phyloP scores from a whole-genome alignment of 805 yeast species.

The Kodamaea neixiangensis region DNA sequence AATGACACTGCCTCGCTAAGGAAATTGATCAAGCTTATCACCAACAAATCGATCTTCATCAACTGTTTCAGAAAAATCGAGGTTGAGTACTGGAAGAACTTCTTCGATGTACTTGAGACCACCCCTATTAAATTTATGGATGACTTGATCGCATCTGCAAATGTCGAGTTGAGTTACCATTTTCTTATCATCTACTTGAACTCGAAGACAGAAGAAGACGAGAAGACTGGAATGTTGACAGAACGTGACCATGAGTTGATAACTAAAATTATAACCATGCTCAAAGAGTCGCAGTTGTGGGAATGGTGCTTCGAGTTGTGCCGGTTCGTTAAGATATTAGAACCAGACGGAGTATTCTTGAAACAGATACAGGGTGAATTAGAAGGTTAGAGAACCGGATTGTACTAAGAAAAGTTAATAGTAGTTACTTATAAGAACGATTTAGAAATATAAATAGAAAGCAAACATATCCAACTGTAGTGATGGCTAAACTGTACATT shows the following conservation, averaged over 20 bases:
- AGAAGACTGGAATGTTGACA: conserved; percentile 22
- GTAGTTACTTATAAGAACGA: background rate
- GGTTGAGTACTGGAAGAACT: conserved; percentile 52
- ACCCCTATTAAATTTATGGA: conserved; percentile 50
- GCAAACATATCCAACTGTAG: too few relatives aligned
- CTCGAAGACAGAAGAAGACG: conserved; percentile 44
- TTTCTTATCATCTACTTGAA: conserved; percentile 54
- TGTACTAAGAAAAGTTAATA: background rate
- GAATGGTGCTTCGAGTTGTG: conserved; percentile 57
- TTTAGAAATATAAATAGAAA: background rate
- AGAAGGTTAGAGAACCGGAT: background rate
- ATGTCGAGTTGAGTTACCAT: conserved; percentile 52
- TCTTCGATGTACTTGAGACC: conserved; percentile 42
- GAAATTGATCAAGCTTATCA: conserved; percentile 30
- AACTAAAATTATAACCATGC: conserved; percentile 43
- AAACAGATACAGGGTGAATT: background rate
- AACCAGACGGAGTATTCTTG: conserved; percentile 19
- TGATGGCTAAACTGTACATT: too few relatives aligned
- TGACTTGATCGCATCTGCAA: conserved; percentile 37
- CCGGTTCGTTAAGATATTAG: conserved; percentile 54
- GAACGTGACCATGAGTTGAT: conserved; percentile 43
- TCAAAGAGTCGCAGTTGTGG: conserved; percentile 44
- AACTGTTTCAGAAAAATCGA: conserved; percentile 63
- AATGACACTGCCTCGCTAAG: conserved; percentile 24
- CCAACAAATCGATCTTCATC: conserved; percentile 37